These are phyloP conservation scores for Candida piceae DNA, from an alignment of 805 yeast species.

Conservation along the genomic window DNA sequence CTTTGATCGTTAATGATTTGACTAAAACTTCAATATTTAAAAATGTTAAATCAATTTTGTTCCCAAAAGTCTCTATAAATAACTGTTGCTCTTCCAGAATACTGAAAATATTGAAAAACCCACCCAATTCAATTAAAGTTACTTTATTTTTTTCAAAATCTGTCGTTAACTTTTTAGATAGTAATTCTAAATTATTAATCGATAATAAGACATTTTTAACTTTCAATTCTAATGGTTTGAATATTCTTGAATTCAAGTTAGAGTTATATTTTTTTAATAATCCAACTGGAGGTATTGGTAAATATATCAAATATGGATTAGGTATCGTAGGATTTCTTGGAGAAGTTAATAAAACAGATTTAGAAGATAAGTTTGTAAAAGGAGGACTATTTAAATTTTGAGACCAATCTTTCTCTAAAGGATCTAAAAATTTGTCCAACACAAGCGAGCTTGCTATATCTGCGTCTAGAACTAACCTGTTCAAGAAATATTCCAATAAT, in stretches of 20 bases:
- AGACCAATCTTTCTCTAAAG: slow-evolving; percentile 46
- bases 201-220: slow-evolving; percentile 11
- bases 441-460: slow-evolving; percentile 34
- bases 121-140: slow-evolving; percentile 48
- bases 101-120: slow-evolving; percentile 51
- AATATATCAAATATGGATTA: slow-evolving; percentile 45
- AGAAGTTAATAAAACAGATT: slow-evolving; percentile 43
- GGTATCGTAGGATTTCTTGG: slow-evolving; percentile 48
- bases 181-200: slow-evolving; percentile 30
- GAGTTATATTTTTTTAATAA: slow-evolving; percentile 25
- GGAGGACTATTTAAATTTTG: slow-evolving; percentile 35
- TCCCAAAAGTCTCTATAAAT: slow-evolving; percentile 46
- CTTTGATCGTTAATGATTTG: slow-evolving; percentile 33
- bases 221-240: slow-evolving; percentile 24
- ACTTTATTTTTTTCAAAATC: slow-evolving; percentile 36
- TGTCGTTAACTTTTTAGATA: slow-evolving; percentile 34
- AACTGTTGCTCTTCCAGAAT: slow-evolving; percentile 35
- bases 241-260: slow-evolving; percentile 19
- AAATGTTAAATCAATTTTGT: slow-evolving; percentile 46
- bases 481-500: slow-evolving; percentile 39
- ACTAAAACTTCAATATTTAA: slow-evolving; percentile 43
- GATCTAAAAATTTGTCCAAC: slow-evolving; percentile 45
- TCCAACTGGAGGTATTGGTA: slow-evolving; percentile 38
- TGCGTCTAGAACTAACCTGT: slow-evolving; percentile 33
- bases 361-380: slow-evolving; percentile 40